These are phyloP conservation scores for Trametes elegans DNA, from an alignment of 768 basidiomycete species.

Conservation along the genomic window DNA sequence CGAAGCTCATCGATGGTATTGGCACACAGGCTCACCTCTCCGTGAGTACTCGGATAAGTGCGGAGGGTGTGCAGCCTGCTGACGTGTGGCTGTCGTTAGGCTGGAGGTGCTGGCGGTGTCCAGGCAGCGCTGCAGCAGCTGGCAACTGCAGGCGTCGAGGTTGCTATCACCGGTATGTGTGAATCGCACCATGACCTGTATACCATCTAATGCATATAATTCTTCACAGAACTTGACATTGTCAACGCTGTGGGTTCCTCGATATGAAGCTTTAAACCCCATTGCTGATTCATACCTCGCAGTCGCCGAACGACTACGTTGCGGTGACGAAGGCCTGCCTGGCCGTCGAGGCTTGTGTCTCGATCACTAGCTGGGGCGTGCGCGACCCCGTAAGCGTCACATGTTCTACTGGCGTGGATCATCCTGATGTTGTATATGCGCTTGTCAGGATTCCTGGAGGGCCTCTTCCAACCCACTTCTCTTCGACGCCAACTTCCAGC, in stretches of 20 bases:
- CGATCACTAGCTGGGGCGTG: conserved; percentile 52
- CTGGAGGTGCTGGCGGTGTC: conserved; percentile 40
- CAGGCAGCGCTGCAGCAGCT: conserved; percentile 45
- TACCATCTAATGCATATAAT: background rate
- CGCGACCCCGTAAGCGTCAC: conserved; percentile 37
- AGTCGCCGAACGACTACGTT: conserved; percentile 41
- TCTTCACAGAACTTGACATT: conserved; percentile 25
- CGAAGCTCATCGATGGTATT: conserved; percentile 46
- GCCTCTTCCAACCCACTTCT: conserved; percentile 42
- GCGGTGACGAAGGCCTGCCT: conserved; percentile 47
- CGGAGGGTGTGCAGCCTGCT: too few species aligned
- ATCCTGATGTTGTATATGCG: background rate
- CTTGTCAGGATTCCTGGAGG: conserved; percentile 45
- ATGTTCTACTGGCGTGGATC: background rate
- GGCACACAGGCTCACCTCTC: conserved; percentile 46
- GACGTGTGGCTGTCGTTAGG: conserved; percentile 21
- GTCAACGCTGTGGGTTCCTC: conserved; percentile 29
- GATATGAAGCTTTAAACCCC: too few species aligned
- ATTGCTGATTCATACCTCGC: background rate
- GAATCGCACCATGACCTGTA: background rate
- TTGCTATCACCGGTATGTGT: conserved; percentile 45
- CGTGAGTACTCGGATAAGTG: background rate
- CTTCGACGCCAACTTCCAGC: conserved; percentile 45
- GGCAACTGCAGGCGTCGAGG: conserved; percentile 40
- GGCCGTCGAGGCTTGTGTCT: conserved; percentile 38